Base-by-base conservation (phyloP, 164 flowering plant genomes). In the Vitis cinerea region DNA sequence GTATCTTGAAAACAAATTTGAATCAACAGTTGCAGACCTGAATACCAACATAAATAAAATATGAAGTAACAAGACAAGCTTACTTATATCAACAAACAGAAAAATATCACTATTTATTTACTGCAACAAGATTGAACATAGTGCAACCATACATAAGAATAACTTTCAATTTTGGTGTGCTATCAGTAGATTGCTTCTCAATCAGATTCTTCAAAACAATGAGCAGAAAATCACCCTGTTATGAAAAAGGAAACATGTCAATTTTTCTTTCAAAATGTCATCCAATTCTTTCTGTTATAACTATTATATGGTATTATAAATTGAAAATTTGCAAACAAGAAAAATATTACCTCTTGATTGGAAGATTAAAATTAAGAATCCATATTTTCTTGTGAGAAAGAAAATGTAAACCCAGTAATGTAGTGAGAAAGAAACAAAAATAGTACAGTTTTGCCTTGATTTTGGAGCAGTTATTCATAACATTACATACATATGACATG, bases 11-110 rank as follows among this genome's bases (percentile, higher is more conserved):
- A 90, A 93, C 61, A 90, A 75, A 65, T 66, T 70, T 64, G 98
- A 83, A 83, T 93, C 97, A 75, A 91, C 96, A 14, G 98, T 93
- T 47, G 96, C 98, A 70, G 98, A 93, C 98, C 98, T 93, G 71
- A 59, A 77, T 23, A 23, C 27, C 27, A 77, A 56, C 9, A 19
- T 44, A 55, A 64, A 50, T 6, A 50, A 9, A 53, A 13, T 15
- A 62, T 15, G 12, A 62, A 63, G 27, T 55, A 60, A 12, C 50
- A 47, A 30, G 12, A 66, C 53, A 19, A 64, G 49, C 54, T 60
- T 30, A 63, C 2, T 17, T 11, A 64, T 10, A 57, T n/a, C 14
- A 19, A 30, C 27, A 61, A 19, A 50, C 16, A 64, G 23, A 52
- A 66, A 27, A 27, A 55, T 7, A 63, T 44, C 8, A 63, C 7